These are phyloP conservation scores for Cercospora berteroae DNA, from an alignment of 2,329 filamentous ascomycete genomes.

Conservation along the genomic window DNA sequence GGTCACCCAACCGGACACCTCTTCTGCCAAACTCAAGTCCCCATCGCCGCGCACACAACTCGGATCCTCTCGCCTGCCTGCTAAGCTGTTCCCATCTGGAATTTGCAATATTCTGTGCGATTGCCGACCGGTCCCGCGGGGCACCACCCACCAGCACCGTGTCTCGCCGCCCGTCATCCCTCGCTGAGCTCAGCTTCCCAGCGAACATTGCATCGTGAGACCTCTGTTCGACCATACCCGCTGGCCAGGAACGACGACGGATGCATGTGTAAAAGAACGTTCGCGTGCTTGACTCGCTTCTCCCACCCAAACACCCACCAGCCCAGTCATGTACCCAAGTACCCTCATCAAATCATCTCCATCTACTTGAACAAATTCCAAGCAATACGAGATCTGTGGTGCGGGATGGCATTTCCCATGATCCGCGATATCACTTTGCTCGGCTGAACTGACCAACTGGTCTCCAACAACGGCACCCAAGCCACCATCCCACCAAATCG, in stretches of 20 bases:
- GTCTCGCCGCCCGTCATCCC: neutral
- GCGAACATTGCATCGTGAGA: neutral
- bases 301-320: neutral
- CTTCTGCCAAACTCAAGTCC: conserved; percentile 1
- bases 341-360: neutral
- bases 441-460: neutral
- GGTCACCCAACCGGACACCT: neutral
- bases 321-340: conserved; percentile 7
- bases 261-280: neutral
- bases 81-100: neutral
- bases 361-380: neutral
- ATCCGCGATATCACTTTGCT: conserved; percentile 7
- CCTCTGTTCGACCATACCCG: neutral
- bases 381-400: neutral
- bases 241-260: neutral
- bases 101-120: conserved; percentile 1
- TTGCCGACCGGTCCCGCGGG: neutral
- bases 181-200: neutral
- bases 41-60: neutral
- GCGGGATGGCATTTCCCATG: neutral
- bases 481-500: conserved; percentile 1
- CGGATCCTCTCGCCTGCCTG: neutral
- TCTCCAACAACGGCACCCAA: neutral
- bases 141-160: neutral
- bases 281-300: neutral